phyloP scores from a whole-genome alignment of 2,329 filamentous ascomycete genomes.

The Penicillium sp. region DNA sequence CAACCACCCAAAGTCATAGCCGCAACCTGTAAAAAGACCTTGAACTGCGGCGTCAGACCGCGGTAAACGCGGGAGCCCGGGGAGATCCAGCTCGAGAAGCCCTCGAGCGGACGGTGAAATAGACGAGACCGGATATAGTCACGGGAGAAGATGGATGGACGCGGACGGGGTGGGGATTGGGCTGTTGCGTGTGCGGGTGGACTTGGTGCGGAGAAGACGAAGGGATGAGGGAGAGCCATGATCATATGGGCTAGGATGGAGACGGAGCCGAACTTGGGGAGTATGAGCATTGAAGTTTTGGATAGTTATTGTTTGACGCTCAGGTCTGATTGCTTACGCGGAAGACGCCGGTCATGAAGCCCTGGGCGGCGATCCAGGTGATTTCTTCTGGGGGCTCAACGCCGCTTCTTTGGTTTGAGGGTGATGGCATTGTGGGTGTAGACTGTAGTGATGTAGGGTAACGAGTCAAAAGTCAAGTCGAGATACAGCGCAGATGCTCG shows the following conservation, averaged over 20 bases:
- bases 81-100: conserved; percentile 48
- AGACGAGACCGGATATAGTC: conserved; percentile 32
- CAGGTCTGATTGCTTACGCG: conserved; percentile 33
- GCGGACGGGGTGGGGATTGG: conserved; percentile 20
- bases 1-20: conserved; percentile 48
- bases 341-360: conserved; percentile 44
- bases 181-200: conserved; percentile 24
- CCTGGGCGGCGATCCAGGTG: conserved; percentile 40
- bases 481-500: background rate
- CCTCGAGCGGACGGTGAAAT: conserved; percentile 44
- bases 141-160: conserved; percentile 29
- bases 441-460: background rate
- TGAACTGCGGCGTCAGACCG: conserved; percentile 49
- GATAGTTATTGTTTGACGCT: background rate
- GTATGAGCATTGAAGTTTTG: conserved; percentile 3
- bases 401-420: conserved; percentile 37
- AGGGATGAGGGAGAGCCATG: conserved; percentile 42
- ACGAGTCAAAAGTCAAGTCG: background rate
- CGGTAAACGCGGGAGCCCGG: conserved; percentile 45
- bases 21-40: conserved; percentile 48
- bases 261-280: conserved; percentile 42
- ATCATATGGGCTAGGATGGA: conserved; percentile 48
- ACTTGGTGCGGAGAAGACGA: conserved; percentile 37
- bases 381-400: conserved; percentile 44
- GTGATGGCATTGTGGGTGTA: conserved; percentile 39